phyloP scores from a whole-genome alignment of 2,329 filamentous ascomycete genomes.

The Ascochyta viciae-villosae region DNA sequence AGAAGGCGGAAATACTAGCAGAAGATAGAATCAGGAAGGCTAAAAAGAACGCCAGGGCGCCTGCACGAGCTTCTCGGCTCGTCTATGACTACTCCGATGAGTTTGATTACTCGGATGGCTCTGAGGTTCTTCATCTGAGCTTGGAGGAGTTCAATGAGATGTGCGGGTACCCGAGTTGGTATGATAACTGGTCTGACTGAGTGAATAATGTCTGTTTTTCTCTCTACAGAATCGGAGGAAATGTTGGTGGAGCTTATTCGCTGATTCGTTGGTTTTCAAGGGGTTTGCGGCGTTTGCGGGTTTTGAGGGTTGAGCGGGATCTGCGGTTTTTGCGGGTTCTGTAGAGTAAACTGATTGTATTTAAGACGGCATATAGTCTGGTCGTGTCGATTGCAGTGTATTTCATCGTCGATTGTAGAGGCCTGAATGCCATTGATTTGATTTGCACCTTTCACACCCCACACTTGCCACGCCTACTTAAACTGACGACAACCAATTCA shows the following conservation, averaged over 20 bases:
- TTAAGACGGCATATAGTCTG: no score
- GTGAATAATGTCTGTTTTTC: no score
- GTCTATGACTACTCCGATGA: not conserved
- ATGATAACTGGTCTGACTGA: conserved; percentile 12
- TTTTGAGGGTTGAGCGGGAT: not conserved
- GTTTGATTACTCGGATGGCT: not conserved
- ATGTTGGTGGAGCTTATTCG: no score
- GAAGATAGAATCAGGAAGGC: not conserved
- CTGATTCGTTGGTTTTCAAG: not conserved
- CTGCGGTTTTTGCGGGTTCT: not conserved
- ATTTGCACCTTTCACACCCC: not conserved
- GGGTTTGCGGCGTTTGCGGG: not conserved
- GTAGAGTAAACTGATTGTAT: no score
- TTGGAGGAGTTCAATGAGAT: conserved; percentile 5
- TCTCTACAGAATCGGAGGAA: no score
- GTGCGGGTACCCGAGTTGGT: conserved; percentile 1
- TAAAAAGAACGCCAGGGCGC: not conserved
- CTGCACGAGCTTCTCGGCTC: not conserved
- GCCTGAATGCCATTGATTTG: no score
- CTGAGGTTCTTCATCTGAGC: not conserved
- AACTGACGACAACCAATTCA: not conserved
- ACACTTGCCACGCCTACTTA: no score
- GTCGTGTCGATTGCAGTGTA: no score
- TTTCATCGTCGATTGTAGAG: no score
- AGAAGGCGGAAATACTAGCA: not conserved